Evolutionary conservation across 192 early-diverging fungal genomes (phyloP).

Genomic region (Coemansia sp.): DNA sequence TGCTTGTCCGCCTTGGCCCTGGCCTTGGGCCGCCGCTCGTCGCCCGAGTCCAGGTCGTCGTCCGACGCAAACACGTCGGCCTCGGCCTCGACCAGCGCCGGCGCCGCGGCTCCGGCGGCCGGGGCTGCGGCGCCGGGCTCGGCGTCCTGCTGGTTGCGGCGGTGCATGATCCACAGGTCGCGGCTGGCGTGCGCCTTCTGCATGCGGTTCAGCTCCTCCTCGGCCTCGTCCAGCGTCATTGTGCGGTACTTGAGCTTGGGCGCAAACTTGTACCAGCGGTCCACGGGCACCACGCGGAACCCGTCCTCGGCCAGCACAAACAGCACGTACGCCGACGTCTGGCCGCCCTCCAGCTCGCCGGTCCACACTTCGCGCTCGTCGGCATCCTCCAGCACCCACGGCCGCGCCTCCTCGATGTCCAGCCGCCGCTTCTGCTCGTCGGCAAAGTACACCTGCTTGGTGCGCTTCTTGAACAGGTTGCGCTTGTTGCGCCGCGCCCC

Average conservation of each 20-base stretch:
- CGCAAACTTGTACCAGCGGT: conserved; percentile 75
- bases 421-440: conserved; percentile 68
- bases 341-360: conserved; percentile 67
- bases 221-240: conserved; percentile 70
- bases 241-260: conserved; percentile 62
- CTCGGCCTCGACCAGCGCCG: conserved; percentile 7
- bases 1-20: conserved; percentile 37
- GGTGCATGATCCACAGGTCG: conserved; percentile 48
- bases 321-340: conserved; percentile 63
- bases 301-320: conserved; percentile 73
- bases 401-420: conserved; percentile 68
- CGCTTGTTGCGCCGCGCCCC: conserved; percentile 72
- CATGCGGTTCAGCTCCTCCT: conserved; percentile 57
- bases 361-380: conserved; percentile 63
- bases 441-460: conserved; percentile 72
- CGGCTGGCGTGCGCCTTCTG: conserved; percentile 27
- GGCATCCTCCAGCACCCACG: conserved; percentile 76
- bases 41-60: background rate
- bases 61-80: conserved; percentile 5
- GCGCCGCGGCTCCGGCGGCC: conserved; percentile 33
- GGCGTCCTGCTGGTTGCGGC: conserved; percentile 52
- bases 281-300: conserved; percentile 69
- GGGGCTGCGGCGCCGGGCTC: conserved; percentile 13
- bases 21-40: conserved; percentile 22
- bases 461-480: conserved; percentile 75